Base-by-base conservation (phyloP, 2,329 filamentous ascomycete species). In the Coniella vitis region DNA sequence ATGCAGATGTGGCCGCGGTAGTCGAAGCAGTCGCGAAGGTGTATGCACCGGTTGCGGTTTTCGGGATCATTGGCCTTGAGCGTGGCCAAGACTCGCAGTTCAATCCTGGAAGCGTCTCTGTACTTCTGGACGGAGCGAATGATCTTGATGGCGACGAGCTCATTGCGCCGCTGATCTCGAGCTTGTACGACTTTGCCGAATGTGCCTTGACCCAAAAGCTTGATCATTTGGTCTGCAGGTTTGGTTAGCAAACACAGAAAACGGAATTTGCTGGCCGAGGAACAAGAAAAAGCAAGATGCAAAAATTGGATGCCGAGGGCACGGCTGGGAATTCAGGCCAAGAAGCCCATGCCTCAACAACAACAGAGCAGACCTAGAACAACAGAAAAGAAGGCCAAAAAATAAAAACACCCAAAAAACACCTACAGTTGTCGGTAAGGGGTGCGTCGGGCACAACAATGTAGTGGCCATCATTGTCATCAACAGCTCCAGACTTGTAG, bases 111-210 rank as follows among this genome's bases (percentile, higher is more conserved):
- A 32, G 93, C 93, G 69, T 98, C 93, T 40, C 93, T 85, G 63
- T 98, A 98, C 65, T 98, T 98, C 63, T 95, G 93, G 12, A 98
- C 93, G 1, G 93, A 96, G 58, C 93, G 85, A 57, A 98, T 97
- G 65, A 98, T 95, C 68, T 98, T 98, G 67, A 98, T 89, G 31
- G 93, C 93, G 35, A 95, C 94, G 4, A 75, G 64, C 64, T 90
- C 88, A 57, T 84, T 84, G 55, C 83, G 83, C 59, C 79, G 79
- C 53, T 81, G 81, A 64, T 98, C 93, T 58, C 81, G 84, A 45
- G 93, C 93, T 66, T 96, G 86, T 16, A 98, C 93, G 14, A 98
- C 93, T 67, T 98, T 98, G 62, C 93, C 93, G 64, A 98, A 98
- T 0, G 93, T 98, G 55, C 93, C 93, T 69, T 98, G 93, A 19